Percentiles rank a stretch among this genome's conserved stretches.
phyloP scores from a whole-genome alignment of 2,329 filamentous ascomycete genomes.

The Diaporthe ampelina region DNA sequence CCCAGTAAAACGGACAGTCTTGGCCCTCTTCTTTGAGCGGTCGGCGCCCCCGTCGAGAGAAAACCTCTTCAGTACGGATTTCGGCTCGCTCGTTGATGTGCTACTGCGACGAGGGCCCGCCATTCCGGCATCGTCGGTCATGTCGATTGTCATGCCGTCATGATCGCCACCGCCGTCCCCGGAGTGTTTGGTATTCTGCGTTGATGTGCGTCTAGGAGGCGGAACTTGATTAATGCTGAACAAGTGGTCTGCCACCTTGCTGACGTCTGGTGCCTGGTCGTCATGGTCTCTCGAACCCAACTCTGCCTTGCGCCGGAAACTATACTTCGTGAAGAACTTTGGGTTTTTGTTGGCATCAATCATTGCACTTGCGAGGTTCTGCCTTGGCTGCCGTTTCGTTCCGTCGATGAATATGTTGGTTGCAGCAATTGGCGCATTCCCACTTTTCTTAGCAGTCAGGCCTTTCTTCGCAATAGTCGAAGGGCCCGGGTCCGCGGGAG shows the following conservation, averaged over 20 bases:
- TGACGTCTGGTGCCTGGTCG: conserved; percentile 56
- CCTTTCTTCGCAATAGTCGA: conserved; percentile 26
- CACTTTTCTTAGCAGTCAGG: conserved; percentile 47
- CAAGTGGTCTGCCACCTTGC: conserved; percentile 45
- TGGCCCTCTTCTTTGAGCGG: conserved; percentile 49
- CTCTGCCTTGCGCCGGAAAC: conserved; percentile 56
- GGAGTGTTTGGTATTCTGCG: neutral
- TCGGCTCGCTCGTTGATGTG: conserved; percentile 6
- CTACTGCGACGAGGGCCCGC: conserved; percentile 36
- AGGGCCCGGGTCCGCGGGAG: neutral
- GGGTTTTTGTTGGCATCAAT: conserved; percentile 57
- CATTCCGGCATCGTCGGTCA: conserved; percentile 18
- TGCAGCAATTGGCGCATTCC: conserved; percentile 45
- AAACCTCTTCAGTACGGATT: conserved; percentile 29
- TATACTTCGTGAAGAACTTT: conserved; percentile 57
- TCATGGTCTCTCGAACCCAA: conserved; percentile 59
- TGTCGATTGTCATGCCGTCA: neutral
- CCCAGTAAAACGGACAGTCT: conserved; percentile 55
- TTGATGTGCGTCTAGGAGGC: conserved; percentile 5
- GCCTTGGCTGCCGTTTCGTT: conserved; percentile 53
- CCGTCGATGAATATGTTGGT: conserved; percentile 64
- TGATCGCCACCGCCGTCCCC: neutral
- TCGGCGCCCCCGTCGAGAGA: conserved; percentile 4
- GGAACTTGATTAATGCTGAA: conserved; percentile 46
- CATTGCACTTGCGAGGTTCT: conserved; percentile 55